These are phyloP conservation scores for Lentinula guzmanii DNA, from an alignment of 768 basidiomycete species.

Conservation along the genomic window DNA sequence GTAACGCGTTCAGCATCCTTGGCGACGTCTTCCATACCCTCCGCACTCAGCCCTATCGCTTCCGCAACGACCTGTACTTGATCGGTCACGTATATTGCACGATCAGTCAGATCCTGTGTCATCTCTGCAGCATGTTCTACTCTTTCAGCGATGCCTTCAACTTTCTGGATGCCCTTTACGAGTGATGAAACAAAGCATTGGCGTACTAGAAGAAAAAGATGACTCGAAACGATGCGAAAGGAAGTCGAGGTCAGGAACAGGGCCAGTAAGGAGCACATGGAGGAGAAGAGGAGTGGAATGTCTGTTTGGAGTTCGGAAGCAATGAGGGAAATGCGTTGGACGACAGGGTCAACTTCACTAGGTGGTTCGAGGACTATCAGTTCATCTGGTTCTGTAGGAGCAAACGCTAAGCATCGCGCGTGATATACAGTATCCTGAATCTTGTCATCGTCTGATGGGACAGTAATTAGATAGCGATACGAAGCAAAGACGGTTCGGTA, in stretches of 20 bases:
- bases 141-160: background rate
- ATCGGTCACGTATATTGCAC: background rate
- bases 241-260: background rate
- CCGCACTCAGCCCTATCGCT: background rate
- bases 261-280: background rate
- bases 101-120: background rate
- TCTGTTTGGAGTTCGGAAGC: background rate
- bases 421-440: background rate
- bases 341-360: background rate
- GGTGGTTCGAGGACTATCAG: background rate
- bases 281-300: background rate
- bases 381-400: background rate
- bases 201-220: background rate
- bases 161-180: background rate
- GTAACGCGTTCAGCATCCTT: background rate
- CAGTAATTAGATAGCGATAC: background rate
- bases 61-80: background rate
- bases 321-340: background rate
- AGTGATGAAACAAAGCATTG: background rate
- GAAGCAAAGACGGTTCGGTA: background rate
- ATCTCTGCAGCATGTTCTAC: background rate
- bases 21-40: background rate
- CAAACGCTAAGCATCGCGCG: background rate
- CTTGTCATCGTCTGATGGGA: background rate
- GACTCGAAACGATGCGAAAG: background rate